Conservation (phyloP, 108 stramenopile genomes). For the Epithemia pelagica region DNA sequence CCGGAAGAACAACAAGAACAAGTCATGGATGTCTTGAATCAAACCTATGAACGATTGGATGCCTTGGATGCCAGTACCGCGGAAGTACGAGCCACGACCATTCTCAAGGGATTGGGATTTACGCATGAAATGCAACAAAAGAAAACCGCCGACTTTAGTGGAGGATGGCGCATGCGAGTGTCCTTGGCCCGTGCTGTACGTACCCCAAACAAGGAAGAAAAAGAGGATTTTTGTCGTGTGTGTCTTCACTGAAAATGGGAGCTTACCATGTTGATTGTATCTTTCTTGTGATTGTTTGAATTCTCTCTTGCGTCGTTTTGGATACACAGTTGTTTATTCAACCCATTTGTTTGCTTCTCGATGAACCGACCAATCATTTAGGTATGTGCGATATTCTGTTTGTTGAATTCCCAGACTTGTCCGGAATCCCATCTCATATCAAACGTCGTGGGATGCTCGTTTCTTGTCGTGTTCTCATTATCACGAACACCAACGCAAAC, state of each 20-base stretch:
- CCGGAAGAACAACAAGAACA: conserved; percentile 83
- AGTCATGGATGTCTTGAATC: conserved; percentile 85
- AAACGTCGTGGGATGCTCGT: no score
- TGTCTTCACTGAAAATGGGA: no score
- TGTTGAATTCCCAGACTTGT: no score
- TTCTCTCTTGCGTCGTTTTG: no score
- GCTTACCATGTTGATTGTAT: no score
- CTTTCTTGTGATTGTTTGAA: no score
- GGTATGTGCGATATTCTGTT: conserved; percentile 7
- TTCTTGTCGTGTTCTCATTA: no score
- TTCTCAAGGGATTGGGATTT: conserved; percentile 95
- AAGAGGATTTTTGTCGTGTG: not conserved
- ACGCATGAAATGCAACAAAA: conserved; percentile 90
- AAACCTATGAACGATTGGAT: conserved; percentile 95
- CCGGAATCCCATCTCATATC: no score
- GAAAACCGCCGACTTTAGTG: conserved; percentile 91
- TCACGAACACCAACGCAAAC: no score
- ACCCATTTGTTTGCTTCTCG: conserved; percentile 73
- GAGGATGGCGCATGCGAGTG: conserved; percentile 99
- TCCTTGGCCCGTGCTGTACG: conserved; percentile 80
- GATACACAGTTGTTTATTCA: conserved; percentile 93
- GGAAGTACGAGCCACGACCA: conserved; percentile 92
- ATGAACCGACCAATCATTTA: conserved; percentile 92
- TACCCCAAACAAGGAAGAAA: not conserved
- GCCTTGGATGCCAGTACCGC: conserved; percentile 93